Conservation (phyloP, 805 yeast genomes). For the Metschnikowia aberdeeniae region DNA sequence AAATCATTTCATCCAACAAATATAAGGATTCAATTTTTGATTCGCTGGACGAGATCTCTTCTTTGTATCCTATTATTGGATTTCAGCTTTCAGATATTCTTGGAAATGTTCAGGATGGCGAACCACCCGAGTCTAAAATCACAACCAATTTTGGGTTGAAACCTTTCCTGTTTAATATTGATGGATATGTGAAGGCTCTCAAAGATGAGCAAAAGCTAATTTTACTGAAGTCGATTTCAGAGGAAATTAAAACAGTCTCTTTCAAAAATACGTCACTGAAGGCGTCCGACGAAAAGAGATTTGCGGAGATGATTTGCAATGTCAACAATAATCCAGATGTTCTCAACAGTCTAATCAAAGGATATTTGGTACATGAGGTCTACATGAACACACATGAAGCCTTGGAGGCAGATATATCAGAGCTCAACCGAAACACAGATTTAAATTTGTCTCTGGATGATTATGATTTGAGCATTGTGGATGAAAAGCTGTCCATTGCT, state of each 20-base stretch:
- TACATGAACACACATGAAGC: conserved; percentile 33
- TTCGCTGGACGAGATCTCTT: conserved; percentile 12
- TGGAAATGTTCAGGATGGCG: conserved; percentile 1
- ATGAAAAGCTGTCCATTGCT: not conserved
- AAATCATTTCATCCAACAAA: conserved; percentile 20
- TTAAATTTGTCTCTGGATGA: not conserved
- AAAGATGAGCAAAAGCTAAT: conserved; percentile 23
- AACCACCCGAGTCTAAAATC: conserved; percentile 23
- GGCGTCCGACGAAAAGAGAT: not conserved
- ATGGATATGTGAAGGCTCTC: conserved; percentile 45
- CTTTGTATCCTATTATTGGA: conserved; percentile 18
- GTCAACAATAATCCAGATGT: conserved; percentile 25
- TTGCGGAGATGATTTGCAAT: conserved; percentile 23
- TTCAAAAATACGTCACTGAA: not conserved
- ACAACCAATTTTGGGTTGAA: conserved; percentile 53
- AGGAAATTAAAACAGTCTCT: conserved; percentile 3
- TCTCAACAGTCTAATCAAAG: conserved; percentile 32
- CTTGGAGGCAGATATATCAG: conserved; percentile 28
- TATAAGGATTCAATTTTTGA: conserved; percentile 39
- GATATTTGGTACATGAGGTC: conserved; percentile 39
- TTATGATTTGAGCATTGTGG: not conserved
- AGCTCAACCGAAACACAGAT: conserved; percentile 17
- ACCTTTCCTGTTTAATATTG: conserved; percentile 60
- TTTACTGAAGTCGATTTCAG: conserved; percentile 6
- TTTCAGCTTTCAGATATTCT: conserved; percentile 13